These are phyloP conservation scores for Plasmodium cynomolgi DNA, from an alignment of 169 alveolate genomes.

Conservation along the genomic window DNA sequence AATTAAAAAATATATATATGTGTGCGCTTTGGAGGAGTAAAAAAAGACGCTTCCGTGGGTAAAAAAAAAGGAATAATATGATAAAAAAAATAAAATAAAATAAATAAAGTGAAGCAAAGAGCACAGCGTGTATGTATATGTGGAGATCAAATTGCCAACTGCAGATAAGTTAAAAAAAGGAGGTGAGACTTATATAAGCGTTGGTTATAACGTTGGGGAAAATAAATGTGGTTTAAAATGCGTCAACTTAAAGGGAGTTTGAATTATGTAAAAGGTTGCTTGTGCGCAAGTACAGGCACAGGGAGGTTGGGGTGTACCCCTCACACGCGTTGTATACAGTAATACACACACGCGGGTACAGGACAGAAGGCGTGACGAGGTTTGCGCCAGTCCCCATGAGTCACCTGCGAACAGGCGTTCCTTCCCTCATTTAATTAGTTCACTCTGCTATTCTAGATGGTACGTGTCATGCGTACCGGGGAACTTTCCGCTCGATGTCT, in stretches of 20 bases:
- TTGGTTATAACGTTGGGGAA: background rate
- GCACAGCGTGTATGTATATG: background rate
- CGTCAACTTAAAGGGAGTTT: background rate
- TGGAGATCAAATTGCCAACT: background rate
- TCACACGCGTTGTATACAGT: background rate
- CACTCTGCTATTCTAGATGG: background rate
- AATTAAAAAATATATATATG: constrained; percentile 2
- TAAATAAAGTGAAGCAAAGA: background rate
- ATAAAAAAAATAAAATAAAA: background rate
- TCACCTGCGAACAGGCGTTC: background rate
- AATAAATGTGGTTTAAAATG: background rate
- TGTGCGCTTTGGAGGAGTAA: background rate
- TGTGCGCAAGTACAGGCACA: background rate
- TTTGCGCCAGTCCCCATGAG: background rate
- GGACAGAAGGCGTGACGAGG: background rate
- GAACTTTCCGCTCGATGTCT: background rate
- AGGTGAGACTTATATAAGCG: background rate
- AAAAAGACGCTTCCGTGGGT: background rate
- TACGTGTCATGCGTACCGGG: background rate
- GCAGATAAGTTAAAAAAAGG: background rate
- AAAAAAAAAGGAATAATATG: background rate
- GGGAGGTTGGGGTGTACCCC: background rate
- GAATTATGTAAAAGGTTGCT: background rate
- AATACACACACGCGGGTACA: background rate
- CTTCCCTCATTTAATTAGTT: background rate